phyloP scores from a whole-genome alignment of 78 protist genomes.

The Tieghemostelium lacteum region DNA sequence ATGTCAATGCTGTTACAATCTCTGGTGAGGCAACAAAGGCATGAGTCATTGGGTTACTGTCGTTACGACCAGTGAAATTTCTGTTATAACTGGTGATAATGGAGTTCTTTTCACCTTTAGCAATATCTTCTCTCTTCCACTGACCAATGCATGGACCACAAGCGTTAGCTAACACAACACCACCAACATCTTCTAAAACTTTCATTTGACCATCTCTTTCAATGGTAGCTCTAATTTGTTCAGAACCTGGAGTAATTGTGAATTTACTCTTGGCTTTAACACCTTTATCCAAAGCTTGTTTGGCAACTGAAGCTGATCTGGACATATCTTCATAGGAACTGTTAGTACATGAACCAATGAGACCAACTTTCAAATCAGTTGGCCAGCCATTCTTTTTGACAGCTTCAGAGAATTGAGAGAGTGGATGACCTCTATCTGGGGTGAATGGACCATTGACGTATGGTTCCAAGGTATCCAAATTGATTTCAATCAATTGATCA shows the following conservation, averaged over 20 bases:
- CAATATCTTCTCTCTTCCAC: conserved; percentile 95
- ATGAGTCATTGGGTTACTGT: conserved; percentile 94
- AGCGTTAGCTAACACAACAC: conserved; percentile 95
- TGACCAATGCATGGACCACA: conserved; percentile 98
- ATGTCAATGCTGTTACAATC: conserved; percentile 92
- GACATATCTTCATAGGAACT: conserved; percentile 96
- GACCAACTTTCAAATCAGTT: conserved; percentile 88
- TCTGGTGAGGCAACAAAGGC: conserved; percentile 98
- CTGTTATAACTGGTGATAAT: conserved; percentile 98
- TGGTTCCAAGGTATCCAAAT: conserved; percentile 92
- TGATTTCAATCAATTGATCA: conserved; percentile 93
- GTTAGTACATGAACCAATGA: conserved; percentile 98
- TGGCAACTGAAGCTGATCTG: conserved; percentile 89
- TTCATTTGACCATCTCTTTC: conserved; percentile 92
- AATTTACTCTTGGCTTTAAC: conserved; percentile 86
- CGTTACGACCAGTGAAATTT: conserved; percentile 95
- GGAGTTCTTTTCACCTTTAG: conserved; percentile 89
- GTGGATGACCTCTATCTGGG: conserved; percentile 93
- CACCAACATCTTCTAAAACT: conserved; percentile 88
- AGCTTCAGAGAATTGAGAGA: conserved; percentile 80
- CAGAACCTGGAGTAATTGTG: conserved; percentile 97
- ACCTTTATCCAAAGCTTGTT: conserved; percentile 92
- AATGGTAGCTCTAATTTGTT: conserved; percentile 96
- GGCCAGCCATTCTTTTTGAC: conserved; percentile 93
- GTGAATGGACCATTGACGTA: conserved; percentile 98